Evolutionary conservation across 306 rosid species (phyloP), one percentile per base, ranked within the genome.

Genomic region (Castanopsis chinensis): DNA sequence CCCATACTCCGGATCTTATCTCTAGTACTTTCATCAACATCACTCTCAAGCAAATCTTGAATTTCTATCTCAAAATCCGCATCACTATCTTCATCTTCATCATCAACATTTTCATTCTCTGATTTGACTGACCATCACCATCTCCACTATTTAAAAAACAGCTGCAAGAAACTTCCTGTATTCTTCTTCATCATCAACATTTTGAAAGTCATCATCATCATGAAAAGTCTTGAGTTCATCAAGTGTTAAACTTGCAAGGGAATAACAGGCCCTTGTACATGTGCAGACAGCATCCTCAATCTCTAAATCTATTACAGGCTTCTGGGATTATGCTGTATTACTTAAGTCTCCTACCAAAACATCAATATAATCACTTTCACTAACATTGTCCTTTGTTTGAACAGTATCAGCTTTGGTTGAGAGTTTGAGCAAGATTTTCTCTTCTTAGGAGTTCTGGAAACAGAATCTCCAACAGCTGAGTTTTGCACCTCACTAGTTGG

Each of bases 11-110:
- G 84, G 52, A 71, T 68, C 77, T 71, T 77, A 18, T 79, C 89
- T 8, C 45, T 76, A n/a, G 81, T 76, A 82, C 69, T 80, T 64
- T 89, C 97, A 78, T 93, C 97, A 1, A 73, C 76, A 49, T 95
- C 97, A 83, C 96, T 93, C 88, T 93, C 99, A 70, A 93, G 89
- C 72, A 93, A 87, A 89, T 91, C 99, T 83, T 95, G 97, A 76
- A 95, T 94, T 82, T 95, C 99, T 83, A 91, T 85, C 89, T 95
- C 99, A 83, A 93, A 95, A 87, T 95, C 99, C 14, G 87, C 96
- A 87, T 95, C 99, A 53, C 90, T 95, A 81, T 95, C 97, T 79
- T 93, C 99, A 76, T 93, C 94, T 78, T 88, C 99, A 45, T 95
- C 98, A 61, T 87, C 97, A 55, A 65, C 91, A 79, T 49, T 91